These are phyloP conservation scores for Candida namnaoensis DNA, from an alignment of 805 yeast species.

Conservation along the genomic window DNA sequence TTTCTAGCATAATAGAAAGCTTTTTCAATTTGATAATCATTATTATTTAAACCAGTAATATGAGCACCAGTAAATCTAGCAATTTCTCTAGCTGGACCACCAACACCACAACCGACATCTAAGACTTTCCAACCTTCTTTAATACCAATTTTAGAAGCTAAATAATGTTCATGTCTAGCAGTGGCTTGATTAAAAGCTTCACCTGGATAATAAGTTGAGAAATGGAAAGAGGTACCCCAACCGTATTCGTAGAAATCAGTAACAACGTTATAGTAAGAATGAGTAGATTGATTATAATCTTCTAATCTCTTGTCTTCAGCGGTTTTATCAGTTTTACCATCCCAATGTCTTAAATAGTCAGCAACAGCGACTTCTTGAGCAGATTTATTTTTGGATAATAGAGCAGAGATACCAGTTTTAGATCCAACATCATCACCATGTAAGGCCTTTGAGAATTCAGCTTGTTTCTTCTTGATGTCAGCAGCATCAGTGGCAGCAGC, in stretches of 20 bases:
- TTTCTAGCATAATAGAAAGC: slow-evolving; percentile 74
- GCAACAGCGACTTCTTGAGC: slow-evolving; percentile 80
- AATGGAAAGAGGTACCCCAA: slow-evolving; percentile 98
- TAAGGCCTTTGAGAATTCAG: slow-evolving; percentile 70
- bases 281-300: slow-evolving; percentile 87
- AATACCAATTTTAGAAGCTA: slow-evolving; percentile 82
- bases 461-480: slow-evolving; percentile 28
- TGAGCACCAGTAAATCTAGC: slow-evolving; percentile 82
- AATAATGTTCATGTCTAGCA: slow-evolving; percentile 94
- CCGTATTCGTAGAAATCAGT: slow-evolving; percentile 99
- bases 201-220: slow-evolving; percentile 87
- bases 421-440: slow-evolving; percentile 70
- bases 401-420: slow-evolving; percentile 67
- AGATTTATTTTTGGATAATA: slow-evolving; percentile 64
- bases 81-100: slow-evolving; percentile 98
- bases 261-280: slow-evolving; percentile 92
- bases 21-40: slow-evolving; percentile 92
- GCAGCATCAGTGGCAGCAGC: slow-evolving; percentile 8
- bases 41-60: slow-evolving; percentile 89
- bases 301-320: slow-evolving; percentile 67
- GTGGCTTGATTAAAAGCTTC: slow-evolving; percentile 91
- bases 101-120: slow-evolving; percentile 99
- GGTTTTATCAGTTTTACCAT: slow-evolving; percentile 69
- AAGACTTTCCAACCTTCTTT: slow-evolving; percentile 76
- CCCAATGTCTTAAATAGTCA: slow-evolving; percentile 97